Evolutionary conservation across 1,284 basidiomycete genomes (phyloP).

Genomic region (Tilletia caries): DNA sequence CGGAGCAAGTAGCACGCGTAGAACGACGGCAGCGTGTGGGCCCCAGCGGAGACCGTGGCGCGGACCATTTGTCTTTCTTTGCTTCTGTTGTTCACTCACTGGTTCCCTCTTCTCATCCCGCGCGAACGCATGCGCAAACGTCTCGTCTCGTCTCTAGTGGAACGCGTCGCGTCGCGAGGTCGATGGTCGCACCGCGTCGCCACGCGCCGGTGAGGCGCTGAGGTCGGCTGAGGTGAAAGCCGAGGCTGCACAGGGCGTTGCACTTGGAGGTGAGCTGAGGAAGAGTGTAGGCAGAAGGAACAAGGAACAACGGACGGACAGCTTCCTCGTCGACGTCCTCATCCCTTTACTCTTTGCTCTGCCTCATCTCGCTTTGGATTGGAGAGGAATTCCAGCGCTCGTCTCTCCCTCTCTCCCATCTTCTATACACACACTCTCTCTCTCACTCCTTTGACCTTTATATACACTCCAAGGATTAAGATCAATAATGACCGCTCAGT

Average conservation of each 20-base stretch:
- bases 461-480: no score
- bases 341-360: no score
- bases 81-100: background rate
- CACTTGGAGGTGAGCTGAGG: background rate
- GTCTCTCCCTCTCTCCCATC: no score
- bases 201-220: no score
- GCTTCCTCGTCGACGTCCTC: no score
- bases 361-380: no score
- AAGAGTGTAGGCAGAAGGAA: background rate
- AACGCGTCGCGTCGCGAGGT: background rate
- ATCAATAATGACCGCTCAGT: background rate
- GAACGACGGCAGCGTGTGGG: constrained; percentile 70
- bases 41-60: constrained; percentile 53
- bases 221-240: background rate
- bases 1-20: constrained; percentile 85
- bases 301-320: background rate
- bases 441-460: no score
- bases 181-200: no score
- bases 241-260: background rate
- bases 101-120: background rate
- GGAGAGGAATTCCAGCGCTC: no score
- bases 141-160: background rate
- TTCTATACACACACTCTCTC: no score
- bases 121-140: background rate
- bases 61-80: constrained; percentile 18